Evolutionary conservation across 192 early-diverging fungal species (phyloP).

Genomic region (Dissophora ornata): DNA sequence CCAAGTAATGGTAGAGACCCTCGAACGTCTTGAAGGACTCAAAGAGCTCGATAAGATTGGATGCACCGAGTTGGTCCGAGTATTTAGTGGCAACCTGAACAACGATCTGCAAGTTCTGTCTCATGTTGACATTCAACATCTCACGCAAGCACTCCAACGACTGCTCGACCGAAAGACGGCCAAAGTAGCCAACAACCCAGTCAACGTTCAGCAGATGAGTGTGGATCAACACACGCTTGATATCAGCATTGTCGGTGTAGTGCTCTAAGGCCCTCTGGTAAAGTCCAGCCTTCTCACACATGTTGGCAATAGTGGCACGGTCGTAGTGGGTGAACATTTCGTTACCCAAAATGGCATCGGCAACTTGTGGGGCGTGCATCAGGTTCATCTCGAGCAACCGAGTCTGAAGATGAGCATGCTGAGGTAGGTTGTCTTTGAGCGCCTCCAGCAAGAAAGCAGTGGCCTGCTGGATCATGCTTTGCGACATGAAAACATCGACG

Average conservation of each 20-base stretch:
- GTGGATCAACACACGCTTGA: constrained; percentile 94
- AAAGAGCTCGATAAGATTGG: constrained; percentile 91
- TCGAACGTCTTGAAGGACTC: constrained; percentile 93
- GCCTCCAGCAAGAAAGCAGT: constrained; percentile 98
- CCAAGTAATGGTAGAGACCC: constrained; percentile 97
- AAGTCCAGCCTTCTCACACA: constrained; percentile 98
- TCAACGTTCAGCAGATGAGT: constrained; percentile 87
- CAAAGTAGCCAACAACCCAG: constrained; percentile 97
- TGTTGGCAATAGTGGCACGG: constrained; percentile 85
- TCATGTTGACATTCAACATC: constrained; percentile 91
- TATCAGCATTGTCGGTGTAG: constrained; percentile 95
- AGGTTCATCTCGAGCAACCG: constrained; percentile 98
- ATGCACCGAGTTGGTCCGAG: constrained; percentile 91
- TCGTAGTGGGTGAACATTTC: constrained; percentile 98
- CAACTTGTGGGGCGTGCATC: constrained; percentile 96
- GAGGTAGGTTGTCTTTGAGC: constrained; percentile 91
- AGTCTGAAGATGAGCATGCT: constrained; percentile 94
- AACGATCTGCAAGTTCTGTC: constrained; percentile 96
- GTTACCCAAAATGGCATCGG: constrained; percentile 97
- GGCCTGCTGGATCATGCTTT: constrained; percentile 96
- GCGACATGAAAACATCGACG: constrained; percentile 91
- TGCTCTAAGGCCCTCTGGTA: constrained; percentile 97
- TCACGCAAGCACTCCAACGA: constrained; percentile 94
- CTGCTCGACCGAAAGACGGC: constrained; percentile 94
- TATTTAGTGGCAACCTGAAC: constrained; percentile 98